A percentile compares a stretch with the other conserved stretches of the same genome.
phyloP scores from a whole-genome alignment of 106 monocot species.

The Dioscorea zingiberensis region DNA sequence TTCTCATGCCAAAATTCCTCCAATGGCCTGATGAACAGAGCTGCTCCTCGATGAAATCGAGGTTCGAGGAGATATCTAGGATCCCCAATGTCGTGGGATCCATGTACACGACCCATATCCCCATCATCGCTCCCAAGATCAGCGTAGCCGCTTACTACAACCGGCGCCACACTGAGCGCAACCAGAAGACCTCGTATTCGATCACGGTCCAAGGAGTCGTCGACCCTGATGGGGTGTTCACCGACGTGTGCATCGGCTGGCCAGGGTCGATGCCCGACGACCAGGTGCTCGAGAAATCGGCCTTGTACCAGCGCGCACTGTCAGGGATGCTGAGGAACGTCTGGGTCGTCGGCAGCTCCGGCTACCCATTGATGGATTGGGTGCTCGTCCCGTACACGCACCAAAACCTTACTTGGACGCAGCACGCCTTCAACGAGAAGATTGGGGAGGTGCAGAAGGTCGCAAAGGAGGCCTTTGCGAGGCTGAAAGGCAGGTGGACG shows the following conservation, averaged over 20 bases:
- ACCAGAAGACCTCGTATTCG: constrained; percentile 59
- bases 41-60: not conserved
- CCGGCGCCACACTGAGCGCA: constrained; percentile 43
- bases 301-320: constrained; percentile 17
- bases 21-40: constrained; percentile 49
- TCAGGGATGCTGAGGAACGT: constrained; percentile 18
- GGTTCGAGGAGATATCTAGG: constrained; percentile 42
- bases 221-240: constrained; percentile 45
- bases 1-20: constrained; percentile 77
- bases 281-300: constrained; percentile 44
- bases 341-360: constrained; percentile 61
- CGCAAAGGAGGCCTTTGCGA: constrained; percentile 54
- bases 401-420: constrained; percentile 84
- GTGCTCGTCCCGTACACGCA: constrained; percentile 73
- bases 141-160: constrained; percentile 51
- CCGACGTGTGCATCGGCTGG: constrained; percentile 57
- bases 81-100: constrained; percentile 70
- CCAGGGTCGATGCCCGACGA: constrained; percentile 53
- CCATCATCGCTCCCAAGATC: constrained; percentile 85
- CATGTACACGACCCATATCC: constrained; percentile 92
- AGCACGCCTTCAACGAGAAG: constrained; percentile 85
- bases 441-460: constrained; percentile 51
- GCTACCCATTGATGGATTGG: constrained; percentile 84
- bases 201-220: constrained; percentile 55
- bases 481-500: constrained; percentile 77